phyloP scores from a whole-genome alignment of 2,329 filamentous ascomycete species.

The Scorias spongiosa region DNA sequence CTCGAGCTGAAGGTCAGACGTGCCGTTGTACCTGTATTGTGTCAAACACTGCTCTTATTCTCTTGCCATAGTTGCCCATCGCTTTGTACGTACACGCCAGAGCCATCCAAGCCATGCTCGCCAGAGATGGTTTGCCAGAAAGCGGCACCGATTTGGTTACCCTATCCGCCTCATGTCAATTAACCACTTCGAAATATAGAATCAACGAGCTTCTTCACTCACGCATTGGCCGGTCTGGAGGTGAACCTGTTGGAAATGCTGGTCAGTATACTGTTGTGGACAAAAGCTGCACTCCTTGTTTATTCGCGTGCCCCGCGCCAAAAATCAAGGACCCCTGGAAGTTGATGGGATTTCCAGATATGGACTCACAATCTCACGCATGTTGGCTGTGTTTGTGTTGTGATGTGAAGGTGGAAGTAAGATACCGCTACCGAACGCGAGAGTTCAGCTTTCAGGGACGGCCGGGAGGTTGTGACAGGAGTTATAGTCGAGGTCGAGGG shows the following conservation, averaged over 20 bases:
- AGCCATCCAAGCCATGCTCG: conserved; percentile 89
- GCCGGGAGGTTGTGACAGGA: no score
- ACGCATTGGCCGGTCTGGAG: conserved; percentile 99
- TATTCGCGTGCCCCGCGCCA: conserved; percentile 30
- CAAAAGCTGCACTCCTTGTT: conserved; percentile 24
- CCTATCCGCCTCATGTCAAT: conserved; percentile 38
- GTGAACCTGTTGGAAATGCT: conserved; percentile 62
- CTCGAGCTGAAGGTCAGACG: conserved; percentile 97
- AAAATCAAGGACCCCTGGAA: conserved; percentile 11
- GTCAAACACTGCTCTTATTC: conserved; percentile 12
- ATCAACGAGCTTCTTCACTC: conserved; percentile 26
- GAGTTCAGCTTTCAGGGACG: not conserved
- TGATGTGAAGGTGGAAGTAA: conserved; percentile 3
- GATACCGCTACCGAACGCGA: not conserved
- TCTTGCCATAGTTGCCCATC: not conserved
- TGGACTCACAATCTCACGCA: conserved; percentile 54
- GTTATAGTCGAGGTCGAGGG: not conserved
- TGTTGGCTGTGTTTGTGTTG: conserved; percentile 26
- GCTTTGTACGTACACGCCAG: conserved; percentile 62
- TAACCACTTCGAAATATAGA: conserved; percentile 7
- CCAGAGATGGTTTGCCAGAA: conserved; percentile 63
- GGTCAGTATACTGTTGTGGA: conserved; percentile 35
- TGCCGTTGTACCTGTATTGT: conserved; percentile 71
- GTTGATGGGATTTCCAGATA: conserved; percentile 11
- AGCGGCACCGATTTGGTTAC: conserved; percentile 99